These are phyloP conservation scores for Eimeria necatrix DNA, from an alignment of 169 alveolate species.

Conservation along the genomic window DNA sequence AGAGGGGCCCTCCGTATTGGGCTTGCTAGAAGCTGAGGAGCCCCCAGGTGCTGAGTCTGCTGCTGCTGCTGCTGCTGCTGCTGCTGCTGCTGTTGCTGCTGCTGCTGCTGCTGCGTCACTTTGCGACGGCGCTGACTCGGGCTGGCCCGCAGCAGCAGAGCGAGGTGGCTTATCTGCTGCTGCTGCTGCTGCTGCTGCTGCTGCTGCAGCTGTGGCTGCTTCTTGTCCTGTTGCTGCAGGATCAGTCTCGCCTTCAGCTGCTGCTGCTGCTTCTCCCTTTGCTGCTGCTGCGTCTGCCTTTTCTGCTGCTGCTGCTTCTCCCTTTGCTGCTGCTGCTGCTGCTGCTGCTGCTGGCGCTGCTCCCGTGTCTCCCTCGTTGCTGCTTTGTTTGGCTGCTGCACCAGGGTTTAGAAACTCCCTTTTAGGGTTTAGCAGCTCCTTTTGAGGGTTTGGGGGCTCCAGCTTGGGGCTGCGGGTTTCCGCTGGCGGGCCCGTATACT, in stretches of 20 bases:
- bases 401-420: no score
- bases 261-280: no score
- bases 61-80: conserved; percentile 2
- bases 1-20: no score
- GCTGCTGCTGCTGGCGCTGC: not conserved
- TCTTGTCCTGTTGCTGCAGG: not conserved
- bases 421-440: no score
- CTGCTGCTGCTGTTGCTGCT: conserved; percentile 1
- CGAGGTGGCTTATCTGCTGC: no score
- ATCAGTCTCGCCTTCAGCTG: not conserved
- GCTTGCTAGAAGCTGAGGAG: not conserved
- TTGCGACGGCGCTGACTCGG: no score
- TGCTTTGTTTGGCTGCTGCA: not conserved
- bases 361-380: not conserved
- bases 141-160: no score
- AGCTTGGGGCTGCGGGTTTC: not conserved
- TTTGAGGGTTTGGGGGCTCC: not conserved
- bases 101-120: not conserved
- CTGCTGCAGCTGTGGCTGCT: conserved; percentile 7
- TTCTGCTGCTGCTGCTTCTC: no score
- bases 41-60: not conserved
- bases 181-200: conserved; percentile 8
- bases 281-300: no score
- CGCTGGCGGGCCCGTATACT: not conserved
- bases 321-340: not conserved